Evolutionary conservation across 2,329 filamentous ascomycete species (phyloP), one percentile per base, ranked within the genome.

Genomic region (Verticillium isaacii): DNA sequence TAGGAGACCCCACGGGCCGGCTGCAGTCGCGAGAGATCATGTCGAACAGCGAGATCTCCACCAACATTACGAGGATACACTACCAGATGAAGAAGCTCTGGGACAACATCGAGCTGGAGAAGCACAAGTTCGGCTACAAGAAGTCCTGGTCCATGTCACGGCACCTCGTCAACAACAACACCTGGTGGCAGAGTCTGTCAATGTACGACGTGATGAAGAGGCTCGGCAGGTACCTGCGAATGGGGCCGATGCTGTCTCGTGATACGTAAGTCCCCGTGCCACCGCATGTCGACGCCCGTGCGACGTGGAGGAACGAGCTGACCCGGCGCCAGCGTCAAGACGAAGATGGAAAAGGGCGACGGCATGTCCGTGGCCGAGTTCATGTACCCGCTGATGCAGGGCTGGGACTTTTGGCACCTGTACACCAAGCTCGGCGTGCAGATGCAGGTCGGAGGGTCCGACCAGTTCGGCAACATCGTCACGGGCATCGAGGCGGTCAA

Each of bases 291-390:
- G 17, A 19, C 32, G 17, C 34, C 5, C 29, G 6, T 36, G n/a
- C 2, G 3, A 57, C 29, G 29, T 29, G 29, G 29, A 29, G 29
- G 29, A 29, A 9, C 11, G 23, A 25, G 9, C 32, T 34, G 34
- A 32, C n/a, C 14, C 3, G 6, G 1, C 5, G 5, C 32, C 32
- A 80, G 78, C 37, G 93, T 96, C 60, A 95, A 92, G 75, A 88
- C 87, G 62, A 92, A 93, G 71, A 83, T 98, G 81, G 84, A 85
- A n/a, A 88, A 88, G 60, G 92, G 92, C 41, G 91, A 95, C 66
- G 96, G 95, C 68, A 94, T 99, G 89, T 96, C 93, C 0, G 90
- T 96, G 69, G 89, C 92, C 39, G 95, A 99, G 73, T 97, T 99
- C 74, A 85, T 88, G 52, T 99, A 99, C 71, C 95, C 96, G 1